phyloP scores from a whole-genome alignment of 202 grass and related monocot species.

The Schoenoplectus triqueter region DNA sequence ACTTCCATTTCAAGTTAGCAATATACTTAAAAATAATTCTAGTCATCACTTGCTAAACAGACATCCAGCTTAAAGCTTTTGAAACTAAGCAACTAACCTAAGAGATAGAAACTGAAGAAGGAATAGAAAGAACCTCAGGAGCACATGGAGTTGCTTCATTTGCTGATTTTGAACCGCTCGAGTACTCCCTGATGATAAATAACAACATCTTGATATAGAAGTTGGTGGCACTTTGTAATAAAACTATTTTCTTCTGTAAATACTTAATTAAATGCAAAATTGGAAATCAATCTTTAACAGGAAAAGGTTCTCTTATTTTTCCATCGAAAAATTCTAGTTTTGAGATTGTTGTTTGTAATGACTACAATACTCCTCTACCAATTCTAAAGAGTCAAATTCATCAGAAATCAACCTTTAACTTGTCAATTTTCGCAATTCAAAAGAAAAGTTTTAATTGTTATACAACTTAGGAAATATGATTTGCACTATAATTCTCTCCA shows the following conservation, averaged over 20 bases:
- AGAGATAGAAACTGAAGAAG: conserved; percentile 2
- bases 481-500: background rate
- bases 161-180: conserved; percentile 23
- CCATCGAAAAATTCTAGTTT: background rate
- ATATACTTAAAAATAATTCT: background rate
- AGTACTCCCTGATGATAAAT: conserved; percentile 29
- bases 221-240: background rate
- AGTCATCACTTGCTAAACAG: background rate
- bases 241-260: background rate
- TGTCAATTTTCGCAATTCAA: background rate
- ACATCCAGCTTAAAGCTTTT: conserved; percentile 14
- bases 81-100: background rate
- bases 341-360: background rate
- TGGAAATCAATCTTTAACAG: background rate
- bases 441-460: background rate
- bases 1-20: conserved; percentile 26
- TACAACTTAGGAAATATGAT: background rate
- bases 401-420: background rate
- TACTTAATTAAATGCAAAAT: background rate
- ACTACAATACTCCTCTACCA: conserved; percentile 10
- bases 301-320: background rate
- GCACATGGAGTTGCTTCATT: conserved; percentile 8
- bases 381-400: background rate
- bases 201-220: conserved; percentile 10
- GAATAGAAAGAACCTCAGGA: conserved; percentile 30